These are phyloP conservation scores for Gossypium gossypioides DNA, from an alignment of 441 rosid species.

Conservation along the genomic window DNA sequence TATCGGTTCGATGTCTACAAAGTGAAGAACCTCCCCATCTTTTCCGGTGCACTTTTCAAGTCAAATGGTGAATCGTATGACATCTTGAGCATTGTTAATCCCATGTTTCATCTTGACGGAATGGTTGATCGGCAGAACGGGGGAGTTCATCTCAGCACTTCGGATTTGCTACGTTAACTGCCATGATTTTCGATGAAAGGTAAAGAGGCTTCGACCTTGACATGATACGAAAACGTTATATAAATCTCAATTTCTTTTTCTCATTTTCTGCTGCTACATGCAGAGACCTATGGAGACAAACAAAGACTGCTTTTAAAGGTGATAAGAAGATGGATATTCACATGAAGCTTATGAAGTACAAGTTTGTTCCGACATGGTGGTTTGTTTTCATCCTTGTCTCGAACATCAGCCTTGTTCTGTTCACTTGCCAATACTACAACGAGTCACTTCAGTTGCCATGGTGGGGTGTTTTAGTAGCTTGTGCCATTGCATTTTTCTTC, in stretches of 20 bases:
- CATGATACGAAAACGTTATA: not conserved
- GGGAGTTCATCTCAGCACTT: slow-evolving; percentile 48
- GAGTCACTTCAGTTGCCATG: slow-evolving; percentile 64
- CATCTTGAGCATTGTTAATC: slow-evolving; percentile 41
- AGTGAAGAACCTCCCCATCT: slow-evolving; percentile 62
- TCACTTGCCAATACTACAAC: slow-evolving; percentile 40
- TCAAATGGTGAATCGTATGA: slow-evolving; percentile 43
- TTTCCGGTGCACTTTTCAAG: slow-evolving; percentile 33
- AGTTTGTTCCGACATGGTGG: slow-evolving; percentile 60
- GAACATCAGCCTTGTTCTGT: slow-evolving; percentile 35
- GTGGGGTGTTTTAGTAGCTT: slow-evolving; percentile 77
- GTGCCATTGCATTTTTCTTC: slow-evolving; percentile 52
- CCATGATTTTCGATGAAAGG: slow-evolving; percentile 61
- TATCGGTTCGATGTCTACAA: slow-evolving; percentile 55
- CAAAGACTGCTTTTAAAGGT: slow-evolving; percentile 39
- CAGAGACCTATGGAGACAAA: slow-evolving; percentile 56
- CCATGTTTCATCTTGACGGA: slow-evolving; percentile 48
- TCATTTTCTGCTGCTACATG: slow-evolving; percentile 6
- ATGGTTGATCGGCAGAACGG: slow-evolving; percentile 37
- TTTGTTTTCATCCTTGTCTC: slow-evolving; percentile 36
- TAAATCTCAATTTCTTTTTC: not conserved
- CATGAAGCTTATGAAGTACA: slow-evolving; percentile 59
- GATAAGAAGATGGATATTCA: slow-evolving; percentile 52
- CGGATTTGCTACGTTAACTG: slow-evolving; percentile 66
- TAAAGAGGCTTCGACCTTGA: slow-evolving; percentile 10